These are phyloP conservation scores for Apophysomyces sp. DNA, from an alignment of 371 early-diverging fungal genomes.

Conservation along the genomic window DNA sequence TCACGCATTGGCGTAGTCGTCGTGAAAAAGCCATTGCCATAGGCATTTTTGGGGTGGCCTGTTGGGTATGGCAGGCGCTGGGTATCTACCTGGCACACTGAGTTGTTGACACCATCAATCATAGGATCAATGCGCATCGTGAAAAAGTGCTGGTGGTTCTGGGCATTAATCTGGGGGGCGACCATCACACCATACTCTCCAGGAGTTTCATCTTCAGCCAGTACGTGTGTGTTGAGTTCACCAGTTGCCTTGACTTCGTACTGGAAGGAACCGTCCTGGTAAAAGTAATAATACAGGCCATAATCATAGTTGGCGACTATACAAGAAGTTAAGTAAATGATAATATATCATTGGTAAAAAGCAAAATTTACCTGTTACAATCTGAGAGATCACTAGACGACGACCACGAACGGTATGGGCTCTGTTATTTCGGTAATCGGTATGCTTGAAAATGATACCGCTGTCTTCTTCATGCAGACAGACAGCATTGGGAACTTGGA, in stretches of 20 bases:
- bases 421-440: slow-evolving; percentile 50
- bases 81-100: slow-evolving; percentile 40
- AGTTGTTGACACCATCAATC: slow-evolving; percentile 50
- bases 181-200: slow-evolving; percentile 46
- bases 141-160: slow-evolving; percentile 57
- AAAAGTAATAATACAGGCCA: slow-evolving; percentile 57
- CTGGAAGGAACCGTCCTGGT: slow-evolving; percentile 57
- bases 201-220: slow-evolving; percentile 52
- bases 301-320: slow-evolving; percentile 57
- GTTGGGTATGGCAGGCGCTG: slow-evolving; percentile 37
- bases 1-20: slow-evolving; percentile 35
- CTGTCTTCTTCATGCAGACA: slow-evolving; percentile 58
- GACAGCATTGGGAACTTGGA: slow-evolving; percentile 49
- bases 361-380: slow-evolving; percentile 47
- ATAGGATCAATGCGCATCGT: slow-evolving; percentile 56
- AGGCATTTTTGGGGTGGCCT: slow-evolving; percentile 43
- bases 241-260: slow-evolving; percentile 61
- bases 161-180: slow-evolving; percentile 54
- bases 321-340: neutral
- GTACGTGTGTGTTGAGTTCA: slow-evolving; percentile 49
- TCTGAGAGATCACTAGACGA: slow-evolving; percentile 51
- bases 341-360: neutral
- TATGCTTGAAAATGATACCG: slow-evolving; percentile 57
- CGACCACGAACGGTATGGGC: slow-evolving; percentile 52
- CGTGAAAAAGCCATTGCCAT: slow-evolving; percentile 43